Percentiles rank a stretch among this genome's conserved stretches.
Conservation (phyloP, 208 protist species). For the Acanthamoeba polyphaga region DNA sequence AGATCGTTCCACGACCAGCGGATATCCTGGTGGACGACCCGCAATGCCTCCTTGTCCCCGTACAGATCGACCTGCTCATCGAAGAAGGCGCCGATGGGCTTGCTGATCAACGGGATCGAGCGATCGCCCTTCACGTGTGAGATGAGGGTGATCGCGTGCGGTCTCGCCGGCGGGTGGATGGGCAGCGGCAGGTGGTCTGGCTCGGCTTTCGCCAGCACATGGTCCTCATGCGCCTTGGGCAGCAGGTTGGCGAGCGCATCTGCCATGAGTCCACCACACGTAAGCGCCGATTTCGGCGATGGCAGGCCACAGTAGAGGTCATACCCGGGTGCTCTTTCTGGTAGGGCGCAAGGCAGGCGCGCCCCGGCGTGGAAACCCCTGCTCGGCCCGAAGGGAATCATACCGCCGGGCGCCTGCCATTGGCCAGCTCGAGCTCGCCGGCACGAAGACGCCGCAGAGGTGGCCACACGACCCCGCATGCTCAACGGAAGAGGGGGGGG, state of each 20-base stretch:
- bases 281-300: too few species aligned
- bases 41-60: constrained; percentile 11
- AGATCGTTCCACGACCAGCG: constrained; percentile 77
- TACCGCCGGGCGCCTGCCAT: too few species aligned
- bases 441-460: too few species aligned
- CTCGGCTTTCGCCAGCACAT: not conserved
- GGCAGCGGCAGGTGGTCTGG: not conserved
- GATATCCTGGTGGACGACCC: constrained; percentile 76
- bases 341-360: too few species aligned
- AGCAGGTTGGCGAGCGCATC: constrained; percentile 9
- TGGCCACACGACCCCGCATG: too few species aligned
- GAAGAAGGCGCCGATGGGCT: constrained; percentile 71
- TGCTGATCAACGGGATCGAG: constrained; percentile 47
- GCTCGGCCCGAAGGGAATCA: too few species aligned
- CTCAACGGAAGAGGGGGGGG: too few species aligned
- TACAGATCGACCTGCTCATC: constrained; percentile 74
- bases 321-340: too few species aligned
- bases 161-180: not conserved
- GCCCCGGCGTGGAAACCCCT: too few species aligned
- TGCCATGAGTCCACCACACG: not conserved
- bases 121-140: constrained; percentile 60
- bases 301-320: too few species aligned
- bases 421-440: too few species aligned
- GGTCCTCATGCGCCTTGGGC: constrained; percentile 23
- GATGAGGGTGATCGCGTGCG: constrained; percentile 51